Evolutionary conservation across 1,284 basidiomycete species (phyloP), one percentile per base, ranked within the genome.

Genomic region (Ganoderma lingzhi): DNA sequence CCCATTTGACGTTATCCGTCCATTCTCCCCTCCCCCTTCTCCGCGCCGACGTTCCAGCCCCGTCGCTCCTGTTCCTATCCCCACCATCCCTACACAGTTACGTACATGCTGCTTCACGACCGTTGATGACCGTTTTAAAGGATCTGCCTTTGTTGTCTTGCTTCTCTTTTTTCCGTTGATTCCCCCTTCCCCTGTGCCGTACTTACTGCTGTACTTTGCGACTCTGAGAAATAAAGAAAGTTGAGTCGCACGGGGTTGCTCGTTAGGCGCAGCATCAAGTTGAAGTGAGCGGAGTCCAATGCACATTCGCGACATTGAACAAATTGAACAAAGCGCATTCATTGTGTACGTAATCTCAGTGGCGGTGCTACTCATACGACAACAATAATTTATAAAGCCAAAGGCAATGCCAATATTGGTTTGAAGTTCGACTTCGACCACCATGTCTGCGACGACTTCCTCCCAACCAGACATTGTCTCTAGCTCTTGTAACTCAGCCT

Each of bases 51-150:
- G 58, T 23, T 14, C 9, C 10, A 39, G 2, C 59, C 14, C 59
- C 23, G 23, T 17, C 37, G 12, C 14, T 44, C n/a, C 6, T 23
- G 59, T 41, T 30, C 23, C n/a, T 42, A 28, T 2, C 39, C n/a
- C 39, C 37, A 10, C 39, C 23, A 41, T 15, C 44, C 59, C 17
- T 30, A 32, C 53, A 66, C 32, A 62, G 51, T 60, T 60, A 55
- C 64, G 65, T 59, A 60, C 65, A 60, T 65, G 55, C 61, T 60
- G 19, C n/a, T n/a, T 75, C 67, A 75, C 69, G 73, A 73, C 73
- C 66, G 64, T 74, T 74, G 32, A 73, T 58, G 73, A 74, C 70
- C 65, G 55, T 14, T 53, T 37, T 64, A 63, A 44, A 59, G 48
- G 48, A 3, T 28, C 10, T 6, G 23, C 9, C 28, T 10, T 62